Base-by-base conservation (phyloP, 352 stramenopile species). In the Phytophthora aleatoria region DNA sequence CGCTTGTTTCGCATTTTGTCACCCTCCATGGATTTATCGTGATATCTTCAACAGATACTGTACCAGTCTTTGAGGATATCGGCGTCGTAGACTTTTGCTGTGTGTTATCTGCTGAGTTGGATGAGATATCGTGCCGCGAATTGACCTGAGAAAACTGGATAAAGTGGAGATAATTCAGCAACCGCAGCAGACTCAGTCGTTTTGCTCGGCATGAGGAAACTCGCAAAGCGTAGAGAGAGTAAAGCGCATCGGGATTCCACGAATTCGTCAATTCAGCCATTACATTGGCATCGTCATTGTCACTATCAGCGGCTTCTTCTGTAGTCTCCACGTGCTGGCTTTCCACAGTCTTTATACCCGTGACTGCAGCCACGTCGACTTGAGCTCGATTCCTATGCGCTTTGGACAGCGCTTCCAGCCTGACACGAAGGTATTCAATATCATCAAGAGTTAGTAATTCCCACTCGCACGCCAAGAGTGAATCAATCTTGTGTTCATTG, bases 81-180 rank as follows among this genome's bases (percentile, higher is more conserved):
- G 38, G 20, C 15, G 10, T 43, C 15, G 38, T 43, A 31, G n/a
- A 2, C 9, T 52, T 52, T n/a, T 28, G 28, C 11, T 4, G 24
- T 45, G 11, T 9, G 7, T 9, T 66, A 47, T 9, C 10, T 31
- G 31, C 49, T 33, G 33, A 39, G 8, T 31, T 42, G 13, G 11
- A 41, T 41, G 44, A 38, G n/a, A 1, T 54, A n/a, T 5, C 24
- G 38, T 33, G 15, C 31, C 39, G 3, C 3, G 42, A 38, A 28
- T n/a, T 35, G 13, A 13, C 28, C 2, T 68, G 61, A 5, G 15
- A 50, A 30, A 73, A 55, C 6, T 60, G 54, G 16, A 87, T 35
- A 61, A 75, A 83, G 49, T 88, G 76, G 26, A 74, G 51, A 56
- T 83, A 85, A 51, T 84, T 87, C 28, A 89, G 61, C 31, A 74